Conservation (phyloP, 2,329 filamentous ascomycete genomes). For the Penicillium olsonii region DNA sequence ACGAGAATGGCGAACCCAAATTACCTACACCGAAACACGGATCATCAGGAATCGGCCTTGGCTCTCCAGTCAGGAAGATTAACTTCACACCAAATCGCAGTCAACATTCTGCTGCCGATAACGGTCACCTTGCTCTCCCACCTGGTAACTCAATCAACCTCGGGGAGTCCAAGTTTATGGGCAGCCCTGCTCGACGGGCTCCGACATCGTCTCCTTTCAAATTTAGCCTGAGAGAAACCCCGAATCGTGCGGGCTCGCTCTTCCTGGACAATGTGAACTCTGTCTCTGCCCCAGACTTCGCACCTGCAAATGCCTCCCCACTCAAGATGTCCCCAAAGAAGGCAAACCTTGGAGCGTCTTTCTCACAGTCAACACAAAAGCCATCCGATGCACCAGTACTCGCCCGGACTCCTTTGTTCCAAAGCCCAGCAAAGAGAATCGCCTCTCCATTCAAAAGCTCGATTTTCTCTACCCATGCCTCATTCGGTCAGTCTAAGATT, state of each 20-base stretch:
- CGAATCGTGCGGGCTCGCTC: conserved; percentile 34
- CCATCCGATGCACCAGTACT: conserved; percentile 38
- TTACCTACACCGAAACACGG: conserved; percentile 25
- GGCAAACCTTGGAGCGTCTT: conserved; percentile 37
- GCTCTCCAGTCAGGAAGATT: conserved; percentile 42
- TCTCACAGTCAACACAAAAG: conserved; percentile 37
- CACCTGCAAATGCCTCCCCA: conserved; percentile 38
- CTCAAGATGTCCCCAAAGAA: conserved; percentile 49
- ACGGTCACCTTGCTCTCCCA: conserved; percentile 26
- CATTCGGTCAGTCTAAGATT: conserved; percentile 6
- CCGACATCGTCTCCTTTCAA: conserved; percentile 45
- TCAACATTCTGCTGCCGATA: conserved; percentile 17
- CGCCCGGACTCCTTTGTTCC: conserved; percentile 38
- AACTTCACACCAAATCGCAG: conserved; percentile 33
- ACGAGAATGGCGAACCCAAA: conserved; percentile 37
- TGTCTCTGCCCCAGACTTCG: conserved; percentile 24
- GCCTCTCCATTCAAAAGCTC: conserved; percentile 42
- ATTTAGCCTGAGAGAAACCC: conserved; percentile 44
- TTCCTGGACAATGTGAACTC: conserved; percentile 24
- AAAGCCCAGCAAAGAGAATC: conserved; percentile 48
- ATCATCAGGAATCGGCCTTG: conserved; percentile 21
- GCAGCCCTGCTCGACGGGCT: conserved; percentile 48
- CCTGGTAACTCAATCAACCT: conserved; percentile 32
- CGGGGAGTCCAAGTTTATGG: conserved; percentile 38
- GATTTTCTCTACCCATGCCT: conserved; percentile 18